Evolutionary conservation across 805 yeast species (phyloP), one percentile per base, ranked within the genome.

Genomic region (Starmerella sirachaensis): DNA sequence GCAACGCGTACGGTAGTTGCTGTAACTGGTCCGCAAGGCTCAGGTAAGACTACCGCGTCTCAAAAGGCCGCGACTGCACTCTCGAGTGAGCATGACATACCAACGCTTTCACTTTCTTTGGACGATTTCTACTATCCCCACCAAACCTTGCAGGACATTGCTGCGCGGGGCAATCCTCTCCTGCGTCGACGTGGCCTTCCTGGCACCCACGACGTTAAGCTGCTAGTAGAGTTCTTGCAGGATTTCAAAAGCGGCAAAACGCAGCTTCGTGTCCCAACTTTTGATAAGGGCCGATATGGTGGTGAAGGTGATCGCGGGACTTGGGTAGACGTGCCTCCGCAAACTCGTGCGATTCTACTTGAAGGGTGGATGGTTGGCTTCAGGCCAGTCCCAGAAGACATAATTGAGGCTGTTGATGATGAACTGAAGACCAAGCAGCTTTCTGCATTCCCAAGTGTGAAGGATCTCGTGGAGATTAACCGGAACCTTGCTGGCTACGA

Each of bases 291-390:
- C 2, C 62, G 64, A 12, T 69, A 62, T 49, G 34, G 52, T 17
- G 97, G 97, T 0, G 68, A 69, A 38, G 98, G 98, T 5, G 97
- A 88, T 57, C 63, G 97, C 36, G 20, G 33, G 2, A 44, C 37
- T 5, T 7, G 19, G 17, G 13, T 17, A 4, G 22, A 19, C 2
- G 24, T 37, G 5, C 42, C 43, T 4, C 49, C 38, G 6, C 68
- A 70, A 2, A 63, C 73, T 3, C 83, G 80, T 50, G 68, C 85
- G 3, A 67, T 88, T 3, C 57, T 88, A 2, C 65, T 91, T 28
- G 98, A 88, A 59, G 98, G 97, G 4, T 88, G 98, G 98, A 84
- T 86, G 61, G 68, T 74, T 18, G 97, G 97, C 1, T 88, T 74
- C 54, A 45, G 54, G 4, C 65, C 78, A 1, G 47, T 70, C 14